Evolutionary conservation across 2,329 filamentous ascomycete species (phyloP), one percentile per base, ranked within the genome.

Genomic region (Didymella segeticola): DNA sequence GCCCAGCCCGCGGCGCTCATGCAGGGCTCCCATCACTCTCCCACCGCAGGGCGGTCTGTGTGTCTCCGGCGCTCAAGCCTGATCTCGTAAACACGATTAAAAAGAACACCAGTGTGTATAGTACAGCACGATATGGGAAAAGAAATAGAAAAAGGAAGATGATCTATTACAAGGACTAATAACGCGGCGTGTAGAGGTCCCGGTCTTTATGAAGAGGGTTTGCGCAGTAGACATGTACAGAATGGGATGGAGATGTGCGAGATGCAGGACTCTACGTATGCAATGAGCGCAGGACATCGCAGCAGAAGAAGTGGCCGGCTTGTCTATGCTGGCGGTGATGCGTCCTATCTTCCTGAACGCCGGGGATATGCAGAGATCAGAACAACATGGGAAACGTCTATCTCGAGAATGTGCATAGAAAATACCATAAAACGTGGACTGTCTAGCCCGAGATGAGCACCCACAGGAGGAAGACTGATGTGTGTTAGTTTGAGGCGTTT

Each of bases 381-480:
- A 39, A 39, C 43, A 43, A 33, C 36, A 43, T 46, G 31, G 30
- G 38, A 29, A 47, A 25, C 9, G 53, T 57, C 63, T 72, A 85
- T 45, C 83, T n/a, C n/a, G n/a, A n/a, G n/a, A n/a, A n/a, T n/a
- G n/a, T n/a, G n/a, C n/a, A n/a, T n/a, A 61, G 39, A 50, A 47
- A 53, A 42, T 19, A 45, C 36, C n/a, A 39, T 38, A 43, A 33
- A 29, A 43, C 43, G 31, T 27, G 38, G 27, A 47, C 25, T 8
- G 53, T 57, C 63, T 72, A 85, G 43, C 83, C 83, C 42, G 83
- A 82, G 58, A 89, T 85, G 62, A 89, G 79, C 43, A 89, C 87
- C 87, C 87, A 89, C 55, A 89, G 79, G 43, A 82, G 81, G 67
- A 71, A 74, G 48, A 77, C 74, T 56, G 34, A 6, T 3, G 20